These are phyloP conservation scores for Xylariaceae sp. DNA, from an alignment of 2,329 filamentous ascomycete species.

Conservation along the genomic window DNA sequence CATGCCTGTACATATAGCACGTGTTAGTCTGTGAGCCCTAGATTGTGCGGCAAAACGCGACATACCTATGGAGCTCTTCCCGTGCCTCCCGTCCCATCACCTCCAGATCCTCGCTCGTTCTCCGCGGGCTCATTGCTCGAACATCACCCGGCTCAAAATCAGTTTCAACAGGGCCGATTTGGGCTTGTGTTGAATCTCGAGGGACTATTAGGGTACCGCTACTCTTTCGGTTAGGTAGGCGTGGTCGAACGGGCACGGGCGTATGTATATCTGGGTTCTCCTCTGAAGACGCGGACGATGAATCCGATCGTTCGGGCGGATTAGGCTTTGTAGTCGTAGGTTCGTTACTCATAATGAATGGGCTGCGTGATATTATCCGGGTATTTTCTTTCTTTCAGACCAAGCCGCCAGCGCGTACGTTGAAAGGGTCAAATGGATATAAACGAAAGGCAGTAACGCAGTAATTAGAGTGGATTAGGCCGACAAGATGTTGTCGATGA, in stretches of 20 bases:
- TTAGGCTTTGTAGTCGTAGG: conserved; percentile 28
- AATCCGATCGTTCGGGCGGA: conserved; percentile 35
- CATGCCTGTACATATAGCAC: conserved; percentile 68
- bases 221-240: conserved; percentile 72
- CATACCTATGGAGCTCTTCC: conserved; percentile 62
- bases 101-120: conserved; percentile 89
- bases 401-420: conserved; percentile 15
- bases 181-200: conserved; percentile 64
- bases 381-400: conserved; percentile 15
- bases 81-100: conserved; percentile 82
- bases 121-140: conserved; percentile 88
- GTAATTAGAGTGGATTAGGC: conserved; percentile 20
- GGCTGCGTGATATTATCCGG: not conserved
- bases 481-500: conserved; percentile 13
- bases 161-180: conserved; percentile 72
- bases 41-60: conserved; percentile 1
- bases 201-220: conserved; percentile 83
- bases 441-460: conserved; percentile 15
- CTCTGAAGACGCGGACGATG: conserved; percentile 34
- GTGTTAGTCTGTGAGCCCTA: conserved; percentile 8
- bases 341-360: conserved; percentile 31
- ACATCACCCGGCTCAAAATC: conserved; percentile 86
- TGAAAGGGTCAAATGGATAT: conserved; percentile 11
- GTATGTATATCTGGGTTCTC: conserved; percentile 47
- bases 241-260: conserved; percentile 62